Conservation (phyloP, 2,329 filamentous ascomycete species). For the Westerdykella ornata region DNA sequence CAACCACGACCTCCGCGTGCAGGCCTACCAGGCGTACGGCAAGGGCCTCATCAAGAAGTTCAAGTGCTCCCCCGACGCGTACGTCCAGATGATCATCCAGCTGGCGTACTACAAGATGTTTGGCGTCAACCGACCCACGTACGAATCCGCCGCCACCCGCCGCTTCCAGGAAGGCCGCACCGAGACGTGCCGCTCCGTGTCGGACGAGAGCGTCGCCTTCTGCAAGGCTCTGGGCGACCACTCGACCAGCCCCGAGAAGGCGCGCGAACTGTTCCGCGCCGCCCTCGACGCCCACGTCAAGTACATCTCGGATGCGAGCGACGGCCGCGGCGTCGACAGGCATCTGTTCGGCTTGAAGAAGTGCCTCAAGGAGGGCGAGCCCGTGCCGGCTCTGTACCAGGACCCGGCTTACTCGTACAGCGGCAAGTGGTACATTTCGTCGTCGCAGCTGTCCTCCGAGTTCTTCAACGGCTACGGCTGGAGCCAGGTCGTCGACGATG, state of each 20-base stretch:
- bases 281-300: constrained; percentile 77
- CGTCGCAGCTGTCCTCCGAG: constrained; percentile 85
- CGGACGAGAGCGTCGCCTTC: constrained; percentile 84
- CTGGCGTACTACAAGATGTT: constrained; percentile 99
- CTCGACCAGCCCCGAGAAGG: constrained; percentile 55
- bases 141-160: constrained; percentile 90
- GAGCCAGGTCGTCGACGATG: constrained; percentile 94
- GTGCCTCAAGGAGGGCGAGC: constrained; percentile 71
- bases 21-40: constrained; percentile 94
- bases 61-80: constrained; percentile 95
- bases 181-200: constrained; percentile 89
- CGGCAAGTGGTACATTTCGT: constrained; percentile 80
- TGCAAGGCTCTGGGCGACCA: constrained; percentile 79
- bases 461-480: constrained; percentile 99
- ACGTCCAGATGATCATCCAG: constrained; percentile 98
- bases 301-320: constrained; percentile 83
- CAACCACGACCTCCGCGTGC: constrained; percentile 83
- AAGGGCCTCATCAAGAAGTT: constrained; percentile 99
- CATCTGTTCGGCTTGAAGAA: constrained; percentile 98
- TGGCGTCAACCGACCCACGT: constrained; percentile 93
- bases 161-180: constrained; percentile 95
- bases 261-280: constrained; percentile 69
- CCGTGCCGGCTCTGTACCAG: constrained; percentile 73
- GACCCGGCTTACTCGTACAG: constrained; percentile 84
- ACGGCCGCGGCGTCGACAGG: constrained; percentile 89